Base-by-base conservation (phyloP, 176 grass and related monocot species). In the Oryza nivara region DNA sequence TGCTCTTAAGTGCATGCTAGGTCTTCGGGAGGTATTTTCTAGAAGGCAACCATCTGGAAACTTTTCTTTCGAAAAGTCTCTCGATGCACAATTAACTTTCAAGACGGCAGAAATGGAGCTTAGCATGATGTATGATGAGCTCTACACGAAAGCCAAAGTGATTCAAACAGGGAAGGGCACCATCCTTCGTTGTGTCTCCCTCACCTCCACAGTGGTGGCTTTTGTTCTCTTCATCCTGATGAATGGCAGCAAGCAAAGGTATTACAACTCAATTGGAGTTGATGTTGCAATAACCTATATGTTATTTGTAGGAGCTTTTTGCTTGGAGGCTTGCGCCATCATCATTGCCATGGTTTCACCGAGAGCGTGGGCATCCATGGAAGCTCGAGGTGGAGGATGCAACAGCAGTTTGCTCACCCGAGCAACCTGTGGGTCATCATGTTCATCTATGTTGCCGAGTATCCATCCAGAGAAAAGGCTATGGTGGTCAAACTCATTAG, bases 401-500 rank as follows among this genome's bases (percentile, higher is more conserved):
- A 19, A 16, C 13, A 17, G 51, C 1, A 1, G 1, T 51, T 4
- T 25, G 76, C 36, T 78, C 12, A 7, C 38, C 16, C 76, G 38
- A 26, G 58, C 38, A 26, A 15, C 63, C 11, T 49, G 14, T 35
- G 5, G 34, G 34, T 35, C 34, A 15, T 28, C 43, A 15, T 4
- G 34, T 0, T 35, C 34, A 16, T 30, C 16, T 15, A 7, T 49
- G 0, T 48, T 48, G 2, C 6, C 5, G 14, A 30, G 38, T 7
- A 26, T 41, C 12, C 65, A 47, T 19, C 43, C 15, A 34, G 23
- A 32, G 15, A 51, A 1, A 4, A 80, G 46, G 65, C 43, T 17
- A 36, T 69, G 78, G 78, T 80, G 78, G 78, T 80, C 78, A 35
- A 68, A 80, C 2, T 80, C 78, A 19, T 7, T 80, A 15, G 65